phyloP scores from a whole-genome alignment of 345 rosid species.

The Corchorus capsularis region DNA sequence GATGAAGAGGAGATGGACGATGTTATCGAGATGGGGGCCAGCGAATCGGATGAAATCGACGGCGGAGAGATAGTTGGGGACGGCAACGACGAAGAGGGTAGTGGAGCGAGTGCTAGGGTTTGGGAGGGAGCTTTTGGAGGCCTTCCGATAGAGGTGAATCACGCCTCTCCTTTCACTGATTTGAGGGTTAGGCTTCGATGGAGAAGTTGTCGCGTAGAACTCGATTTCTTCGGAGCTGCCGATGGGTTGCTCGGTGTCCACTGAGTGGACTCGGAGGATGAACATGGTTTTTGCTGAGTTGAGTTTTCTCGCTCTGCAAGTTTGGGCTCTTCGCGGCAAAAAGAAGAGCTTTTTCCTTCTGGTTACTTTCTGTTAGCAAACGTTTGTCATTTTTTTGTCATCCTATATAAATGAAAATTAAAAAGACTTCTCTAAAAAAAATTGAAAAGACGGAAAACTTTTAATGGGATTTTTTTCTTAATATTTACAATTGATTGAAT shows the following conservation, averaged over 20 bases:
- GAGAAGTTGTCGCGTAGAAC: constrained; percentile 40
- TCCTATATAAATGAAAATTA: no score
- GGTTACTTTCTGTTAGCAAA: not conserved
- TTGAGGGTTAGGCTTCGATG: constrained; percentile 37
- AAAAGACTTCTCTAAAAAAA: no score
- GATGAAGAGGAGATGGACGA: constrained; percentile 66
- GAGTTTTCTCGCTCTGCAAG: not conserved
- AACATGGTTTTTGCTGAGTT: constrained; percentile 46
- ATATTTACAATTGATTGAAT: no score
- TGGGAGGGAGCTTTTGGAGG: constrained; percentile 63
- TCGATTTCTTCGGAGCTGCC: constrained; percentile 45
- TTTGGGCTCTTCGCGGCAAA: not conserved
- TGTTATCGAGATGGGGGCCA: constrained; percentile 45
- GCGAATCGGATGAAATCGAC: constrained; percentile 76
- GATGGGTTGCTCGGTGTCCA: constrained; percentile 63
- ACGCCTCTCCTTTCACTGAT: constrained; percentile 73
- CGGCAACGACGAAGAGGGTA: constrained; percentile 78
- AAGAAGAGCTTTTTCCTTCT: not conserved
- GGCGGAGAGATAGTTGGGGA: constrained; percentile 78
- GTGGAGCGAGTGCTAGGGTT: constrained; percentile 69
- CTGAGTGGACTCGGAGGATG: constrained; percentile 81
- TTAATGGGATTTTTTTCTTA: no score
- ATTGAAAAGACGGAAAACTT: no score
- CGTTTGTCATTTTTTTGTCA: no score
- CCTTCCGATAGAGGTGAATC: constrained; percentile 66